These are phyloP conservation scores for Urochloa ruziziensis DNA, from an alignment of 176 grass and related monocot species.

Conservation along the genomic window DNA sequence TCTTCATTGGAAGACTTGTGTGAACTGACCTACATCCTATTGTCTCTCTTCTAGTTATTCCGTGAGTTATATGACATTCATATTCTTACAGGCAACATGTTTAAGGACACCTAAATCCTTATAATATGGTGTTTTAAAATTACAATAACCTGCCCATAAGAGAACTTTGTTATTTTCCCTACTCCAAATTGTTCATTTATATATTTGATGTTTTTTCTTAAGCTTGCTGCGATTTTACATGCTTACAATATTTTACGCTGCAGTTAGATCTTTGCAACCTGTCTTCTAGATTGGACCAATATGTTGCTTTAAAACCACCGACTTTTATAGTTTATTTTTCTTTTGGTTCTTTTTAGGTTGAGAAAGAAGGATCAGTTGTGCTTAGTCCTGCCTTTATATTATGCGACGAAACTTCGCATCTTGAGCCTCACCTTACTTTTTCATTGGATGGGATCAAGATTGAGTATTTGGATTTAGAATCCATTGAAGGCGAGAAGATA, in stretches of 20 bases:
- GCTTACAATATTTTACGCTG: background rate
- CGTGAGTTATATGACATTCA: background rate
- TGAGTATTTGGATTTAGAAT: conserved; percentile 51
- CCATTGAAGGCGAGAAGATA: conserved; percentile 45
- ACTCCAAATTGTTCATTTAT: background rate
- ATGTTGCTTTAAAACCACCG: conserved; percentile 1
- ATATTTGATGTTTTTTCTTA: background rate
- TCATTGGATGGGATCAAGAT: conserved; percentile 66
- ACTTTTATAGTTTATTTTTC: background rate
- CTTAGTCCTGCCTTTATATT: conserved; percentile 65
- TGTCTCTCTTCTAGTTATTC: conserved; percentile 1
- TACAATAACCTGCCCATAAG: background rate
- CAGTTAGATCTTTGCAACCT: conserved; percentile 4
- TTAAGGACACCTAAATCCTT: background rate
- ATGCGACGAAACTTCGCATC: conserved; percentile 30
- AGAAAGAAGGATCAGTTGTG: conserved; percentile 46
- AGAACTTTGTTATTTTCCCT: background rate
- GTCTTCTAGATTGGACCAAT: conserved; percentile 18
- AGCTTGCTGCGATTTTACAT: conserved; percentile 22
- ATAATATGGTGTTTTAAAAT: background rate
- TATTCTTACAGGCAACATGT: conserved; percentile 10
- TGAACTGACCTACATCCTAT: background rate
- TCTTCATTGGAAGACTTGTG: background rate
- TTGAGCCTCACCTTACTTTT: conserved; percentile 64
- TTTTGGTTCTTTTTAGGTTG: conserved; percentile 50